Conservation (phyloP, 2,329 filamentous ascomycete species). For the Microdochium nivale region DNA sequence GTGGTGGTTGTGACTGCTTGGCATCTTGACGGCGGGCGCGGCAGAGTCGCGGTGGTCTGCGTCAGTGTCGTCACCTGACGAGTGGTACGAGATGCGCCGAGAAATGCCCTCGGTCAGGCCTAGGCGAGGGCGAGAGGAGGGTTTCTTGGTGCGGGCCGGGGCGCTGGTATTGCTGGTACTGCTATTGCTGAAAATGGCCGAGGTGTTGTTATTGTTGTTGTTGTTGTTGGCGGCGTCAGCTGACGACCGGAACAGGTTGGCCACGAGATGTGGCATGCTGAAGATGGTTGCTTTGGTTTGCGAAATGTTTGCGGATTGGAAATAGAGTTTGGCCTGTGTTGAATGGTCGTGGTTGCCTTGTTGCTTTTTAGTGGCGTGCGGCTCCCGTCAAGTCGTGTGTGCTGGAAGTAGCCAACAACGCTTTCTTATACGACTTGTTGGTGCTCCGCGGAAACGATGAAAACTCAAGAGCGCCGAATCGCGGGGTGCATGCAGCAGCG, state of each 20-base stretch:
- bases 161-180: constrained; percentile 41
- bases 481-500: not conserved
- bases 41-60: constrained; percentile 12
- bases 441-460: not conserved
- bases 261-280: constrained; percentile 49
- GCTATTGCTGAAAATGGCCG: constrained; percentile 27
- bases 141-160: constrained; percentile 22
- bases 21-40: constrained; percentile 22
- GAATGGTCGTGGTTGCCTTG: not conserved
- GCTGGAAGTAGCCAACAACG: not conserved
- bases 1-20: constrained; percentile 25
- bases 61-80: constrained; percentile 23
- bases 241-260: constrained; percentile 47
- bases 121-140: constrained; percentile 12
- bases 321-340: too few relatives aligned
- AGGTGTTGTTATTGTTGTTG: not conserved
- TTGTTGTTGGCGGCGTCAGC: not conserved
- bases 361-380: not conserved
- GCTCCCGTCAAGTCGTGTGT: not conserved
- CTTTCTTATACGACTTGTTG: not conserved
- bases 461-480: not conserved
- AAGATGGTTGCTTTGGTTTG: constrained; percentile 1
- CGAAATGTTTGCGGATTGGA: too few relatives aligned
- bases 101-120: constrained; percentile 20
- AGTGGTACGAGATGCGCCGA: constrained; percentile 25